Base-by-base conservation (phyloP, 2,329 filamentous ascomycete genomes). In the Cladosporium sp. region DNA sequence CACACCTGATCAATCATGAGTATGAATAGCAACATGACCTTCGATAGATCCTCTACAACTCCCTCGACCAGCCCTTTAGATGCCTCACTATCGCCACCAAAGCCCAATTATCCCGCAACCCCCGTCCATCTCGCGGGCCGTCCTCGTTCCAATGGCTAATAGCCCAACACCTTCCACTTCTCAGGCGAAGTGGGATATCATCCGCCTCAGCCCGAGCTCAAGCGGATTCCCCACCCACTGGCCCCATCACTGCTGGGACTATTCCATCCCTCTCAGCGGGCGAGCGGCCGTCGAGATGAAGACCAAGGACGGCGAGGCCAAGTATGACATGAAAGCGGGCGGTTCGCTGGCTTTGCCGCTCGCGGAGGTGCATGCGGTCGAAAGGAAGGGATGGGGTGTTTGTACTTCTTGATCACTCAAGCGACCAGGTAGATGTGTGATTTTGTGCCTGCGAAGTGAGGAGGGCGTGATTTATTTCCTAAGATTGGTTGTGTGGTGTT, bases 401-500 rank as follows among this genome's bases (percentile, higher is more conserved):
- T 38, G 53, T 53, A 11, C 55, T 53, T 19, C 41, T n/a, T 53
- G 15, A 53, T 57, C 27, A 47, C 51, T 15, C 55, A 57, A 39
- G 41, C 42, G 49, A 53, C 55, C 15, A 48, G 55, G 24, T 29
- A 15, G 7, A 53, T 44, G 38, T 53, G 53, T 38, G 55, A 57
- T 40, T 53, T 51, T 42, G 39, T 56, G 15, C 5, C 45, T 17
- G 40, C 38, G 19, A 43, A 54, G 22, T 27, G 22, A 27, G 22
- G 22, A 27, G n/a, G n/a, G n/a, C n/a, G n/a, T n/a, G n/a, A n/a
- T n/a, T n/a, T n/a, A n/a, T n/a, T 27, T 27, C 9, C 22, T 27
- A 9, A 9, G 9, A 5, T 9, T 27, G 22, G 22, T n/a, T n/a
- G 22, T 27, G 22, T 27, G 22, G 22, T 4, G 5, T 27, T 27